Percentiles rank a stretch among this genome's conserved stretches.
Evolutionary conservation across 768 basidiomycete species (phyloP).

Genomic region (Lactifluus piperatus): DNA sequence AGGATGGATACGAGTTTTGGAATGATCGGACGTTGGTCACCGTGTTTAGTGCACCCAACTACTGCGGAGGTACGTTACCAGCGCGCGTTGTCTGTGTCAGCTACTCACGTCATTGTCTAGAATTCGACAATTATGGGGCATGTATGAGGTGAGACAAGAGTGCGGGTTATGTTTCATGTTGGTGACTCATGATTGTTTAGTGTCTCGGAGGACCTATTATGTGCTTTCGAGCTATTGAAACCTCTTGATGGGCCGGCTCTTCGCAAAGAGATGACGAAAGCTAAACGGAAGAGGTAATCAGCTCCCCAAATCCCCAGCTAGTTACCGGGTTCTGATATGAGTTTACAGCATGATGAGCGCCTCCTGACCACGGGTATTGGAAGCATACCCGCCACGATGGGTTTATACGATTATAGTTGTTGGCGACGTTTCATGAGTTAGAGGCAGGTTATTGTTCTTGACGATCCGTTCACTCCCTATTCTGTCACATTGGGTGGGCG

Average conservation of each 20-base stretch:
- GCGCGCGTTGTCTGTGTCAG: conserved; percentile 2
- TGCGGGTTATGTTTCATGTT: background rate
- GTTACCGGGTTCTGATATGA: background rate
- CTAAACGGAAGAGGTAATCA: conserved; percentile 87
- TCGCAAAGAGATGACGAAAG: conserved; percentile 98
- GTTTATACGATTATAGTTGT: conserved; percentile 21
- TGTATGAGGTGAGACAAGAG: conserved; percentile 71
- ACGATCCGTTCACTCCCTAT: background rate
- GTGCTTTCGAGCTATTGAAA: conserved; percentile 95
- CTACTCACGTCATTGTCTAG: conserved; percentile 33
- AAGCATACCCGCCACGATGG: background rate
- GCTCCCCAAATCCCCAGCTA: background rate
- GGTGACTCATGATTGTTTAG: conserved; percentile 30
- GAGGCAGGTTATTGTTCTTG: conserved; percentile 1
- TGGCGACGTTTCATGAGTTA: conserved; percentile 3
- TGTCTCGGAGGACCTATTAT: conserved; percentile 94
- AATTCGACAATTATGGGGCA: conserved; percentile 92
- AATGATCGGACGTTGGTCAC: conserved; percentile 97
- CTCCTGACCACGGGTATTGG: conserved; percentile 2
- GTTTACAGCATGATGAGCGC: conserved; percentile 21
- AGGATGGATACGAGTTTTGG: conserved; percentile 99
- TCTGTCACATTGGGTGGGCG: background rate
- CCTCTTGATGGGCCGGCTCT: conserved; percentile 90
- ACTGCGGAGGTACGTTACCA: conserved; percentile 77
- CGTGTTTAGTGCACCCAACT: conserved; percentile 97